Evolutionary conservation across 768 basidiomycete genomes (phyloP).

Genomic region (Lyophyllum decastes): DNA sequence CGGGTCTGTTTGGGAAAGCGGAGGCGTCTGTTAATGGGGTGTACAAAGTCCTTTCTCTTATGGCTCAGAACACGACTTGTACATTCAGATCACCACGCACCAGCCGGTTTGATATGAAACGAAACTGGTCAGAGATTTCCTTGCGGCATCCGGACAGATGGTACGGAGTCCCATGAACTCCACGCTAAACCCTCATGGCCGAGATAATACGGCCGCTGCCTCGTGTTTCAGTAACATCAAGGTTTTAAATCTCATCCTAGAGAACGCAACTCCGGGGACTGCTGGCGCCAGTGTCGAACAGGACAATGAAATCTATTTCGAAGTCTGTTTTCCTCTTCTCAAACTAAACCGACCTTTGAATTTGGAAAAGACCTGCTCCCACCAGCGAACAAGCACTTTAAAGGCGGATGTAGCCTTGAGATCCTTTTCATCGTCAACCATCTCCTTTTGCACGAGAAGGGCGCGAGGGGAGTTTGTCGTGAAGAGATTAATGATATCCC

Average conservation of each 20-base stretch:
- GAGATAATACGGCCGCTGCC: neutral
- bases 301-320: too few species aligned
- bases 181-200: neutral
- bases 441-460: slow-evolving; percentile 24
- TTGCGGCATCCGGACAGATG: too few species aligned
- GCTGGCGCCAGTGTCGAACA: too few species aligned
- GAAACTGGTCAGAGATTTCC: too few species aligned
- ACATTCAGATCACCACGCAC: too few species aligned
- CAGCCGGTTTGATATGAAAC: too few species aligned
- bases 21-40: too few species aligned
- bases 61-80: neutral
- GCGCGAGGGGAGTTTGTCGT: slow-evolving; percentile 6
- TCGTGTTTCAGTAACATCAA: too few species aligned
- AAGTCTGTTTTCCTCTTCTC: neutral
- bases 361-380: slow-evolving; percentile 7
- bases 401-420: slow-evolving; percentile 14
- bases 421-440: slow-evolving; percentile 23
- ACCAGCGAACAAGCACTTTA: slow-evolving; percentile 6
- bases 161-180: neutral
- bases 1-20: too few species aligned
- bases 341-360: neutral
- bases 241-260: too few species aligned
- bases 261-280: too few species aligned
- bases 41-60: neutral
- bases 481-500: slow-evolving; percentile 36